Evolutionary conservation across 2,329 filamentous ascomycete species (phyloP), one percentile per base, ranked within the genome.

Genomic region (Exophiala xenobiotica): DNA sequence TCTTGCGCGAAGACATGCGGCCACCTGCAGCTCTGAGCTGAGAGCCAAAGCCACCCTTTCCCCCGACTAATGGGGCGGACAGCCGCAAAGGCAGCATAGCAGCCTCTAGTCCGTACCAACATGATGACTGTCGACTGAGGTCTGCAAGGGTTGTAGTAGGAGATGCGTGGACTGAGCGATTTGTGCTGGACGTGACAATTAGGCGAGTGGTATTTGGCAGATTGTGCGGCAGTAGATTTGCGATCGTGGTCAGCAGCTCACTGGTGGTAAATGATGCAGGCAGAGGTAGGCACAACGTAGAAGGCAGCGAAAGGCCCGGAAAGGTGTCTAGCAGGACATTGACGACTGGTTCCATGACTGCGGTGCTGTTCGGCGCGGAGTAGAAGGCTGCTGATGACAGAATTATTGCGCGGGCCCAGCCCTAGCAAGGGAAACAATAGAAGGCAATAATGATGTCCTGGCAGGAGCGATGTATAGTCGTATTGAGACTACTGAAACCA

Each of bases 21-120:
- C 95, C 93, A 66, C 95, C 93, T 2, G 93, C 93, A 0, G 95
- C 93, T 66, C 95, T 89, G 29, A 99, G 83, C 70, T 99, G 95
- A 1, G 92, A 97, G 47, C 93, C 93, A 68, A 99, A 99, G 65
- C 93, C 93, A 70, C 93, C 93, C 68, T 99, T 99, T 67, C 95
- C 95, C 74, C 95, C 93, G 62, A 86, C 88, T 31, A 96, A 74
- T 4, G 87, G 87, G 1, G 86, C 77, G 5, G 84, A 86, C 23
- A 99, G 82, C 47, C 90, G 88, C 3, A 99, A 79, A 0, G 90
- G 86, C 12, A 99, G 78, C 60, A 97, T 85, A 26, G 83, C 82
- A 74, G 87, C 82, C 46, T 79, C 57, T 4, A 64, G 61, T 26
- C 68, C 66, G 3, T 58, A 50, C 6, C n/a, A 31, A 48, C 51